Evolutionary conservation across 768 basidiomycete genomes (phyloP).

Genomic region (Termitomyces sp.): DNA sequence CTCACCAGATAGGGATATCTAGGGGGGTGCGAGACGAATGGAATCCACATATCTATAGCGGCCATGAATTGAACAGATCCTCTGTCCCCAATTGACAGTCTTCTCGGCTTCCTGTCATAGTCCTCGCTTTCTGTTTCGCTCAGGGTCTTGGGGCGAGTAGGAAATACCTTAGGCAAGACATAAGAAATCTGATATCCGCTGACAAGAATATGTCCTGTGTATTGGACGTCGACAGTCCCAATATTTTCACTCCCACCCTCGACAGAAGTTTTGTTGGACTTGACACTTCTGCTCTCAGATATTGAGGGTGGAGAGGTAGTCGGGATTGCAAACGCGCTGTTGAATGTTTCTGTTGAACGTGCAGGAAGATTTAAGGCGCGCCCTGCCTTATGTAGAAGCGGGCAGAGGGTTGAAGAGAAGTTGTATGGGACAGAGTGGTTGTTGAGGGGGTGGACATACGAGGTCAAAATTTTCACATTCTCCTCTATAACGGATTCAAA

Average conservation of each 20-base stretch:
- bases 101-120: slow-evolving; percentile 30
- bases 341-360: slow-evolving; percentile 55
- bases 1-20: slow-evolving; percentile 70
- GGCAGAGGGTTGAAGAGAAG: slow-evolving; percentile 59
- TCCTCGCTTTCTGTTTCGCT: slow-evolving; percentile 25
- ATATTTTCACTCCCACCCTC: slow-evolving; percentile 20
- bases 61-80: slow-evolving; percentile 73
- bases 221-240: slow-evolving; percentile 56
- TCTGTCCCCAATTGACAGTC: slow-evolving; percentile 55
- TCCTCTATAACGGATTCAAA: slow-evolving; percentile 47
- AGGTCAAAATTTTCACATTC: slow-evolving; percentile 67
- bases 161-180: slow-evolving; percentile 66
- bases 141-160: slow-evolving; percentile 20
- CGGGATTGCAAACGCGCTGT: slow-evolving; percentile 43
- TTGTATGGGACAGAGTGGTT: slow-evolving; percentile 66
- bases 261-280: slow-evolving; percentile 26
- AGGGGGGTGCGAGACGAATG: slow-evolving; percentile 62
- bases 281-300: slow-evolving; percentile 27
- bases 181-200: slow-evolving; percentile 75
- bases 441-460: slow-evolving; percentile 75
- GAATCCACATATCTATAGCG: slow-evolving; percentile 72
- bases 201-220: slow-evolving; percentile 71
- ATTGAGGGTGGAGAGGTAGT: slow-evolving; percentile 24
- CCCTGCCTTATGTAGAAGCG: slow-evolving; percentile 64
- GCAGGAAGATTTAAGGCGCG: slow-evolving; percentile 62